These are phyloP conservation scores for Apiospora sp. DNA, from an alignment of 2,329 filamentous ascomycete species.

Conservation along the genomic window DNA sequence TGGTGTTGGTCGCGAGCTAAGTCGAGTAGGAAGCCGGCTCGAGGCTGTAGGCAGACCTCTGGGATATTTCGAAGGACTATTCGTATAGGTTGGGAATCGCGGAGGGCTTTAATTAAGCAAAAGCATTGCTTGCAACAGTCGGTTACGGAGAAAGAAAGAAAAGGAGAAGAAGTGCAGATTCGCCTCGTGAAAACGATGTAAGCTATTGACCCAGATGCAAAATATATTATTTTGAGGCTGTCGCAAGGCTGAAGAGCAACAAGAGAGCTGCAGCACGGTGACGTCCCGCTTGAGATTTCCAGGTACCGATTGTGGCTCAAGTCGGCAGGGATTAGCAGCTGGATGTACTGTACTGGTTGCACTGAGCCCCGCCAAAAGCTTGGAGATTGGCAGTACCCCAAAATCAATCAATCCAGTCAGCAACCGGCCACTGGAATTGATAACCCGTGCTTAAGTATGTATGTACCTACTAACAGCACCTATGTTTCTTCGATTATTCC, in stretches of 20 bases:
- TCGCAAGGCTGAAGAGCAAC: slow-evolving; percentile 8
- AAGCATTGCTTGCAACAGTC: not conserved
- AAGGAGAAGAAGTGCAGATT: no score
- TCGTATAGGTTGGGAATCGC: not conserved
- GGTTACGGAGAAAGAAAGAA: not conserved
- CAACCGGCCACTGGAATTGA: no score
- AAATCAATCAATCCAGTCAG: no score
- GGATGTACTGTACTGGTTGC: not conserved
- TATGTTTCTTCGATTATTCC: no score
- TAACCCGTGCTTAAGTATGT: no score
- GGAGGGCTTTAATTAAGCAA: not conserved
- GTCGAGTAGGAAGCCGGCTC: not conserved
- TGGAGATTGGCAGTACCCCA: not conserved
- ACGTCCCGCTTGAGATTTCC: slow-evolving; percentile 10
- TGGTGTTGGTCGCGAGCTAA: not conserved
- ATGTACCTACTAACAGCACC: no score
- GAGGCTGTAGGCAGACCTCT: not conserved
- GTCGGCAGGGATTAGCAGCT: not conserved
- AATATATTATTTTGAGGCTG: not conserved
- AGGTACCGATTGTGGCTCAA: not conserved
- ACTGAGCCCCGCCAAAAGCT: slow-evolving; percentile 1
- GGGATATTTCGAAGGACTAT: not conserved
- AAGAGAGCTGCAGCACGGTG: not conserved
- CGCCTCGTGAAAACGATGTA: no score
- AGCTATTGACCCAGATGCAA: not conserved